Evolutionary conservation across 148 eudicot genomes (phyloP), one percentile per base, ranked within the genome.

Genomic region (Nepenthes mirabilis): DNA sequence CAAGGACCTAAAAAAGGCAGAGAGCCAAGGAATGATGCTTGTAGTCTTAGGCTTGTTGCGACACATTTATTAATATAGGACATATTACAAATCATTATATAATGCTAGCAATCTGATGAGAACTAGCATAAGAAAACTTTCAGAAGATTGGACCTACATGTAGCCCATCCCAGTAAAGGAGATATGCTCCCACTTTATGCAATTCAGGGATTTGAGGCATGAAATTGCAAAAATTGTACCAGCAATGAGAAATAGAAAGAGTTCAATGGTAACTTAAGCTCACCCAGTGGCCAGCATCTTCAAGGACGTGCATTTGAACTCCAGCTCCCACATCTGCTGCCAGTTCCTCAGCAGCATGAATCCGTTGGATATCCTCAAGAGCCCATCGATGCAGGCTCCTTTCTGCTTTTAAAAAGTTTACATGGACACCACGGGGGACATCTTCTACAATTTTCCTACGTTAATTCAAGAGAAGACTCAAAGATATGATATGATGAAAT

Each of bases 281-380:
- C 73, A 87, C 97, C 97, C 97, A 90, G 62, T 90, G 97, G 37
- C 97, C 97, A 37, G 97, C 91, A 72, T 86, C 97, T 86, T 90
- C 95, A 66, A 90, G 97, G 47, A 86, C 95, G 68, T 86, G 97
- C 97, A 90, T 86, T 71, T 90, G 84, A 59, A 90, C 95, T 51
- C 97, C 95, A 68, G 77, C 91, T 56, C 95, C 95, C 66, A 77
- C 97, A 14, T 80, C 95, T 58, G 61, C 78, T 59, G 97, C 97
- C 65, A 82, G 66, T 72, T 90, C 88, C 80, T 90, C 97, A 11
- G 97, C 97, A 68, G 75, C 72, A 78, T 89, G 94, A 78, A 89
- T 89, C 69, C 97, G 82, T 75, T 62, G 90, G 47, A 86, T 72
- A 71, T 89, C 97, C 58, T 80, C 87, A 57, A 86, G 82, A 14